These are phyloP conservation scores for Bipolaris cookei DNA, from an alignment of 2,329 filamentous ascomycete species.

Conservation along the genomic window DNA sequence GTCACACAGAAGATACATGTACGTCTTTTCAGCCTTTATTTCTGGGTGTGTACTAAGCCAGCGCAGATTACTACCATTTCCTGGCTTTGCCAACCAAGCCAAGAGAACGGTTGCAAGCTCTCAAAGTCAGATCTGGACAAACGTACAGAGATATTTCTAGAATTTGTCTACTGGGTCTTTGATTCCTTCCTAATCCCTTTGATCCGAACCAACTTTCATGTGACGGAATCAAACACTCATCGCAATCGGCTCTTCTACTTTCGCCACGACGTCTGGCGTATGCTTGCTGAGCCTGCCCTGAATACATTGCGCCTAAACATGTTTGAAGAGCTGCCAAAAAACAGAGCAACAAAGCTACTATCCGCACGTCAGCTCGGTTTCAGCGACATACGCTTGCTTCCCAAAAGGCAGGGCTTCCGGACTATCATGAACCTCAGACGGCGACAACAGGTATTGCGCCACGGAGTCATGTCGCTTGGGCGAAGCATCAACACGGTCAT, in stretches of 20 bases:
- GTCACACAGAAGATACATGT: conserved; percentile 78
- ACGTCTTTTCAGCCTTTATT: conserved; percentile 16
- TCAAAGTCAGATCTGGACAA: conserved; percentile 76
- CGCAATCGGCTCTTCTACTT: conserved; percentile 89
- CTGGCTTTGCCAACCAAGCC: conserved; percentile 71
- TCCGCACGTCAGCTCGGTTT: conserved; percentile 71
- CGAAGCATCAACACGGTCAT: conserved; percentile 74
- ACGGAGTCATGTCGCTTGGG: conserved; percentile 63
- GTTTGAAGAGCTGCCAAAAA: conserved; percentile 76
- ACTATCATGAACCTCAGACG: conserved; percentile 87
- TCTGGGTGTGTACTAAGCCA: conserved; percentile 22
- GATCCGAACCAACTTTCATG: conserved; percentile 86
- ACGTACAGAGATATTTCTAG: conserved; percentile 76
- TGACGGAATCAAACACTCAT: conserved; percentile 85
- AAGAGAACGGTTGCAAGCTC: conserved; percentile 59
- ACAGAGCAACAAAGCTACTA: conserved; percentile 64
- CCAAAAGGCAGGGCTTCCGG: conserved; percentile 76
- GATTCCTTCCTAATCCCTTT: conserved; percentile 91
- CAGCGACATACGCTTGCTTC: conserved; percentile 79
- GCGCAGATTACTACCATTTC: conserved; percentile 67
- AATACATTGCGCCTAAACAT: conserved; percentile 70
- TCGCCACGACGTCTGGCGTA: conserved; percentile 88
- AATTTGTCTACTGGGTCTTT: conserved; percentile 91
- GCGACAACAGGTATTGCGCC: conserved; percentile 60
- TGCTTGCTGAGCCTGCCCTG: conserved; percentile 75